These are phyloP conservation scores for Wickerhamiella vanderwaltii DNA, from an alignment of 805 yeast genomes.

Conservation along the genomic window DNA sequence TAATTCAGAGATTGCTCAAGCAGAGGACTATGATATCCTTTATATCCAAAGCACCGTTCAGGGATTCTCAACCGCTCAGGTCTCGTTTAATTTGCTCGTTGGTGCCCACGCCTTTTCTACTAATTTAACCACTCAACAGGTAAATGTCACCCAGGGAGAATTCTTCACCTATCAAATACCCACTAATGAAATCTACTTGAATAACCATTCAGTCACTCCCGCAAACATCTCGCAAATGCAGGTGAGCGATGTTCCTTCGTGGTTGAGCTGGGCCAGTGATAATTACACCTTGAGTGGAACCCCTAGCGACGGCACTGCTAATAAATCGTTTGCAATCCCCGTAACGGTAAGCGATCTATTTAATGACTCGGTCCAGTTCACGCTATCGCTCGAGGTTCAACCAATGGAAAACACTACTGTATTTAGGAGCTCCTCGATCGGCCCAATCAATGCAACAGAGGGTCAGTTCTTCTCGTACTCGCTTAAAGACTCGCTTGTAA, in stretches of 20 bases:
- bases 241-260: constrained; percentile 33
- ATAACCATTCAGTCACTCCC: constrained; percentile 38
- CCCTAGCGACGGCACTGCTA: constrained; percentile 41
- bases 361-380: constrained; percentile 26
- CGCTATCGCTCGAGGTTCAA: constrained; percentile 20
- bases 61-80: constrained; percentile 62
- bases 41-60: constrained; percentile 68
- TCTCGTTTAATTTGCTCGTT: constrained; percentile 57
- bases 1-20: constrained; percentile 80
- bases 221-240: constrained; percentile 44
- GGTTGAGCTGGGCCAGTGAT: constrained; percentile 53
- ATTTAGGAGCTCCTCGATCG: constrained; percentile 38
- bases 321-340: constrained; percentile 24
- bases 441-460: constrained; percentile 56
- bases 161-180: constrained; percentile 49
- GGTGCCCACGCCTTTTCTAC: constrained; percentile 84
- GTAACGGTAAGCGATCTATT: constrained; percentile 33
- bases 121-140: constrained; percentile 41
- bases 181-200: constrained; percentile 48
- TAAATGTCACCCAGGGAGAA: constrained; percentile 58
- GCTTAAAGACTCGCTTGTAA: constrained; percentile 50
- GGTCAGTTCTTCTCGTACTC: constrained; percentile 42
- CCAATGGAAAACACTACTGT: constrained; percentile 20
- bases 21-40: constrained; percentile 52
- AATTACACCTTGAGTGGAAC: constrained; percentile 60